A percentile compares a stretch with the other conserved stretches of the same genome.
Conservation (phyloP, 73 alveolate genomes). For the Breviolum minutum region DNA sequence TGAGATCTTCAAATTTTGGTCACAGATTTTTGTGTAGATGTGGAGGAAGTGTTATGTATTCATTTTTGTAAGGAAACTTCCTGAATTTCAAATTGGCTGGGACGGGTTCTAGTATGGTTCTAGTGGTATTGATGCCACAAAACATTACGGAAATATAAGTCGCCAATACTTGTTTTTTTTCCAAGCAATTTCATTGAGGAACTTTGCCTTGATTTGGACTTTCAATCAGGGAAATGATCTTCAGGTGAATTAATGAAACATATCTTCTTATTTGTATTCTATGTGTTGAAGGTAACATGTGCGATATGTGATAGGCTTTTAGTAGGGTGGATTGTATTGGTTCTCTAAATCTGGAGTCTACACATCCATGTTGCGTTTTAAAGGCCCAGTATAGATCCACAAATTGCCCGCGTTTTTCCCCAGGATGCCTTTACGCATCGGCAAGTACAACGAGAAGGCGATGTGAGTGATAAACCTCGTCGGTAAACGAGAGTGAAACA, state of each 20-base stretch:
- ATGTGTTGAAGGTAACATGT: neutral
- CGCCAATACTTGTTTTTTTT: neutral
- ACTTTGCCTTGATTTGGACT: neutral
- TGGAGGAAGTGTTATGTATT: no score
- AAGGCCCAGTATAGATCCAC: neutral
- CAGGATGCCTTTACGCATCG: constrained; percentile 72
- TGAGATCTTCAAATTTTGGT: no score
- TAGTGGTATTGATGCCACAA: no score
- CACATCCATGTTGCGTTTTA: neutral
- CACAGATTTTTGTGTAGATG: no score
- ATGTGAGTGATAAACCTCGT: no score
- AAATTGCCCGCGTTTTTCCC: no score
- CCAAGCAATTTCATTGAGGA: neutral
- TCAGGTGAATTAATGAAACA: neutral
- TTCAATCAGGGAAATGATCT: no score
- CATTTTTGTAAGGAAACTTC: no score
- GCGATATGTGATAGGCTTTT: neutral
- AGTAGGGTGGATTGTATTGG: neutral
- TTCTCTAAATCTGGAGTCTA: neutral
- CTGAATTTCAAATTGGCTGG: no score
- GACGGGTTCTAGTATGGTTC: no score
- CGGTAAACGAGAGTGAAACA: no score
- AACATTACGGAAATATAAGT: no score
- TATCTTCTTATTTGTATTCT: neutral
- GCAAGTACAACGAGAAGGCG: constrained; percentile 93